Conservation (phyloP, 306 rosid genomes). For the Begonia masoniana region DNA sequence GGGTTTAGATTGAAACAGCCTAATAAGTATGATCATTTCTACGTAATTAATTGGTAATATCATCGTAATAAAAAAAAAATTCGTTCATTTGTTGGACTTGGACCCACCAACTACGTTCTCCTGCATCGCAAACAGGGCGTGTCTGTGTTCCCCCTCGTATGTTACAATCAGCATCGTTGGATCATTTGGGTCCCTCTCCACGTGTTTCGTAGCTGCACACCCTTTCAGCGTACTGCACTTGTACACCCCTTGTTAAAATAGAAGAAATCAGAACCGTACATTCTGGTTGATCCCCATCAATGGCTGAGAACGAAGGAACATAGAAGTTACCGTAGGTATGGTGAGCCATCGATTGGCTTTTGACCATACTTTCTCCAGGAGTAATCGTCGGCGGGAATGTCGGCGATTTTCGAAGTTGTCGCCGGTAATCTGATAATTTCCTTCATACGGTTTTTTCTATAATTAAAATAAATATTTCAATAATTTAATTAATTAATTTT, state of each 20-base stretch:
- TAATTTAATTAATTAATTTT: too few relatives aligned
- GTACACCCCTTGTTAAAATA: slow-evolving; percentile 63
- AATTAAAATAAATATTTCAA: too few relatives aligned
- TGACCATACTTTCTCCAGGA: slow-evolving; percentile 97
- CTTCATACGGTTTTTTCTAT: slow-evolving; percentile 72
- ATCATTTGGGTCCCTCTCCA: slow-evolving; percentile 39
- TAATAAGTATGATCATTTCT: too few relatives aligned
- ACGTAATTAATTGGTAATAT: too few relatives aligned
- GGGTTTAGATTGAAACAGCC: too few relatives aligned
- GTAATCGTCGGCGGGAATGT: slow-evolving; percentile 73
- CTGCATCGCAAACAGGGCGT: background rate
- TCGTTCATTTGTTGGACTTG: too few relatives aligned
- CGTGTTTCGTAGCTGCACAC: slow-evolving; percentile 73
- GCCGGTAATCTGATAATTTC: slow-evolving; percentile 65
- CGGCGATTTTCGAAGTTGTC: slow-evolving; percentile 68
- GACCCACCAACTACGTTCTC: too few relatives aligned
- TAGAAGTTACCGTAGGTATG: slow-evolving; percentile 56
- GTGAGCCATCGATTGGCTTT: slow-evolving; percentile 86
- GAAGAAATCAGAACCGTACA: too few relatives aligned
- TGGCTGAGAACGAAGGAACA: too few relatives aligned
- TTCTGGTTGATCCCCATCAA: too few relatives aligned
- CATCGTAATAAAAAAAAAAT: too few relatives aligned
- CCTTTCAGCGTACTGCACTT: slow-evolving; percentile 57
- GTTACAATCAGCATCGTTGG: slow-evolving; percentile 26
- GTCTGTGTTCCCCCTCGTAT: slow-evolving; percentile 28